phyloP scores from a whole-genome alignment of 768 basidiomycete genomes.

The Amanita subjunquillea region DNA sequence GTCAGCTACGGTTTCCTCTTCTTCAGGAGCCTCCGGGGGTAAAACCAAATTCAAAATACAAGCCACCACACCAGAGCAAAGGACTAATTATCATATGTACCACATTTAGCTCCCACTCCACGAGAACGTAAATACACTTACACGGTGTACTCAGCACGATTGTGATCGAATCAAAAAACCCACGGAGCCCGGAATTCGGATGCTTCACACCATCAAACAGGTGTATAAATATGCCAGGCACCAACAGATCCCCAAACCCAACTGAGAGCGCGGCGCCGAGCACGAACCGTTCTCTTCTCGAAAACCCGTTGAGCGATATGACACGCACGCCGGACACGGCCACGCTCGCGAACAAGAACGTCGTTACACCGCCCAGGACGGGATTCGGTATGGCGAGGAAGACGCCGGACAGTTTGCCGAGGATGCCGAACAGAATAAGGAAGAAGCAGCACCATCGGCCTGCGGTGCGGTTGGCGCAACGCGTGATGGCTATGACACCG shows the following conservation, averaged over 20 bases:
- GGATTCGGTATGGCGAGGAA: slow-evolving; percentile 76
- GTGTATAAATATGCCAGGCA: slow-evolving; percentile 53
- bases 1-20: neutral
- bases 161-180: slow-evolving; percentile 68
- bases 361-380: slow-evolving; percentile 79
- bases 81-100: slow-evolving; percentile 24
- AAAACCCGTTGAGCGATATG: slow-evolving; percentile 47
- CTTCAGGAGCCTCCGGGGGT: neutral
- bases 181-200: slow-evolving; percentile 45
- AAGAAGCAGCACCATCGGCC: slow-evolving; percentile 75
- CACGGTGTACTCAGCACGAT: slow-evolving; percentile 78
- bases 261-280: slow-evolving; percentile 61
- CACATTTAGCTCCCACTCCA: slow-evolving; percentile 1
- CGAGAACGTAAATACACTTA: slow-evolving; percentile 23
- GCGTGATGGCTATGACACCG: slow-evolving; percentile 75
- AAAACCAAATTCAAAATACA: slow-evolving; percentile 1
- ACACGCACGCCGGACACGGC: slow-evolving; percentile 63
- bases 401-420: slow-evolving; percentile 77
- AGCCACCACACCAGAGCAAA: slow-evolving; percentile 31
- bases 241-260: slow-evolving; percentile 63
- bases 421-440: slow-evolving; percentile 69
- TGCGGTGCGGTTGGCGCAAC: slow-evolving; percentile 72
- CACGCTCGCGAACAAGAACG: slow-evolving; percentile 77
- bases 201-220: slow-evolving; percentile 54
- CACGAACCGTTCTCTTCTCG: slow-evolving; percentile 58